Evolutionary conservation across 208 protist species (phyloP), one percentile per base, ranked within the genome.

Genomic region (Strigomonas culicis): DNA sequence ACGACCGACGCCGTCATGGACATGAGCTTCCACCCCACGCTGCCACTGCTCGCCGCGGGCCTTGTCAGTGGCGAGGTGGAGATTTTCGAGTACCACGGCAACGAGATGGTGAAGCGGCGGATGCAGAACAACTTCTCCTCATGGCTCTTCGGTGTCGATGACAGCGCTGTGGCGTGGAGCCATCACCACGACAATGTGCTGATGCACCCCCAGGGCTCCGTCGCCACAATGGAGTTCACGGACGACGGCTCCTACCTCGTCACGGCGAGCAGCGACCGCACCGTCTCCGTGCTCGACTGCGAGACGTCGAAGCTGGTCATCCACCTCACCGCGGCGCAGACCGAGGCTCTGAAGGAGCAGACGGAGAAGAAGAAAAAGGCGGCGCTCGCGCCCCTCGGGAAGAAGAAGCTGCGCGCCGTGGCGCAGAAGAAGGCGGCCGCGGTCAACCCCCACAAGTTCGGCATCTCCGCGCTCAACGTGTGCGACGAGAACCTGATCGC

Each of bases 191-290:
- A 82, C 43, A 92, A 90, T 70, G 80, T 92, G 67, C 82, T 72
- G 43, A 92, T 95, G 89, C 89, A 95, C 63, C 89, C 86, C 3
- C 68, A 57, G 0, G 90, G 86, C 30, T 70, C 74, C 57, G 72
- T 93, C 27, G 75, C 86, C 22, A 60, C 80, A n/a, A 82, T 95
- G 73, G 86, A 95, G 79, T 95, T 95, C 70, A 95, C 90, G 2
- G 90, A 93, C 66, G 83, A 93, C 61, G 90, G 90, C 13, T 64
- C 70, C 24, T 91, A 95, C 52, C 74, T 95, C 15, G 90, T 93
- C 3, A 84, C 82, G 31, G 80, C 70, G 19, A 92, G 90, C 57
- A 86, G 90, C 67, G 90, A 95, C 68, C 69, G 81, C 52, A 89
- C 75, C 41, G 77, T 95, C 24, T 86, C 75, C 46, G 86, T 95